Conservation (phyloP, 78 protist species). For the Dictyostelium capitatum region DNA sequence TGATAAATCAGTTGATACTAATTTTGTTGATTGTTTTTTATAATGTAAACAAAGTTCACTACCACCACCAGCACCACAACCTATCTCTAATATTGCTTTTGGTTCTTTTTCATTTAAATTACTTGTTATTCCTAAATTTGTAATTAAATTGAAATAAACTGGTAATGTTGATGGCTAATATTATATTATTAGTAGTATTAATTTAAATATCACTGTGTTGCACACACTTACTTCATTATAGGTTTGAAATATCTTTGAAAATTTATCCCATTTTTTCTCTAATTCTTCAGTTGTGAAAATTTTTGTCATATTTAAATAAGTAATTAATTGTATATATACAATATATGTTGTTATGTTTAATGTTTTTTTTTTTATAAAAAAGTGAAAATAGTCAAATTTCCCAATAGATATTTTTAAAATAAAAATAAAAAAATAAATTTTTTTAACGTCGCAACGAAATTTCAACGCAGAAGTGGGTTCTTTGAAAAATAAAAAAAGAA, state of each 20-base stretch:
- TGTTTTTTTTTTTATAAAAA: no score
- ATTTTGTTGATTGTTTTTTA: not conserved
- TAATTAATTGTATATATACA: no score
- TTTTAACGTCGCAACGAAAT: no score
- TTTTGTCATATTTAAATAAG: no score
- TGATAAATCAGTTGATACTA: constrained; percentile 31
- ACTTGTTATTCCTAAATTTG: constrained; percentile 23
- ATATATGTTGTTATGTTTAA: no score
- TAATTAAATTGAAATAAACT: not conserved
- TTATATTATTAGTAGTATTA: no score
- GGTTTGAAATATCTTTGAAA: constrained; percentile 6
- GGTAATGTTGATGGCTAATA: constrained; percentile 44
- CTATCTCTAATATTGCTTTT: constrained; percentile 47
- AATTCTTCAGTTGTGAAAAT: not conserved
- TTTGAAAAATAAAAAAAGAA: no score
- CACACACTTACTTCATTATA: constrained; percentile 21
- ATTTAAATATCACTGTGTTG: no score
- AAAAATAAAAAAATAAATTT: no score
- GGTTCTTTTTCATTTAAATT: not conserved
- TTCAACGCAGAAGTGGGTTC: no score
- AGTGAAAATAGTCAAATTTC: no score
- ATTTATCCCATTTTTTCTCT: constrained; percentile 48
- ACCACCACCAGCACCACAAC: constrained; percentile 65
- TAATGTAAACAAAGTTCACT: not conserved
- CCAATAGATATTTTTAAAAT: no score